Conservation (phyloP, 2,329 filamentous ascomycete genomes). For the Rutstroemia sp. region DNA sequence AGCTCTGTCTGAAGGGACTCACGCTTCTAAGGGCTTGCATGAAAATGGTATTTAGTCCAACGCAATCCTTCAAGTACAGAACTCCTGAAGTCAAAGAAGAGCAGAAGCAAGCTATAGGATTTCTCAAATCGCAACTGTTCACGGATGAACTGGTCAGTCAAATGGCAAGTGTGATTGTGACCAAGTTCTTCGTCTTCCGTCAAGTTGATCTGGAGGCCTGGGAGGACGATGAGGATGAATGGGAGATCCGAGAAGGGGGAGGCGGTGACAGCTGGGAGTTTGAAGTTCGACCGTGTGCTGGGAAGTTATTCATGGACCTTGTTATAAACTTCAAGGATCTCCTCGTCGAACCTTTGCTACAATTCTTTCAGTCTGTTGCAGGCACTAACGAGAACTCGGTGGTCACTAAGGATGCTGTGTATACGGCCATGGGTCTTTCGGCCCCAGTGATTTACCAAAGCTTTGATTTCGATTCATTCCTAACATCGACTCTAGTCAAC, state of each 20-base stretch:
- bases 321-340: constrained; percentile 82
- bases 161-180: constrained; percentile 78
- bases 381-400: constrained; percentile 56
- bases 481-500: constrained; percentile 65
- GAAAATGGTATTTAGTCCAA: constrained; percentile 74
- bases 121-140: constrained; percentile 68
- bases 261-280: constrained; percentile 85
- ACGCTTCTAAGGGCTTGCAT: constrained; percentile 75
- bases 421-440: constrained; percentile 83
- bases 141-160: constrained; percentile 69
- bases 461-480: constrained; percentile 77
- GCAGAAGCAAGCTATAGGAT: constrained; percentile 58
- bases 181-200: constrained; percentile 81
- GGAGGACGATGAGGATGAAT: constrained; percentile 92
- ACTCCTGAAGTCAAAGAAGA: constrained; percentile 69
- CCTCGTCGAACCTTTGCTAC: constrained; percentile 69
- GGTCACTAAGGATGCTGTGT: constrained; percentile 86
- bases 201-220: constrained; percentile 80
- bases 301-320: constrained; percentile 88
- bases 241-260: constrained; percentile 85
- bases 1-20: constrained; percentile 74
- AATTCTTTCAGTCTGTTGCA: constrained; percentile 75
- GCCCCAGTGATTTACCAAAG: constrained; percentile 66
- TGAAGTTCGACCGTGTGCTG: constrained; percentile 83
- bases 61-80: constrained; percentile 77